phyloP scores from a whole-genome alignment of 805 yeast genomes.

The Schwanniomyces vanrijiae region DNA sequence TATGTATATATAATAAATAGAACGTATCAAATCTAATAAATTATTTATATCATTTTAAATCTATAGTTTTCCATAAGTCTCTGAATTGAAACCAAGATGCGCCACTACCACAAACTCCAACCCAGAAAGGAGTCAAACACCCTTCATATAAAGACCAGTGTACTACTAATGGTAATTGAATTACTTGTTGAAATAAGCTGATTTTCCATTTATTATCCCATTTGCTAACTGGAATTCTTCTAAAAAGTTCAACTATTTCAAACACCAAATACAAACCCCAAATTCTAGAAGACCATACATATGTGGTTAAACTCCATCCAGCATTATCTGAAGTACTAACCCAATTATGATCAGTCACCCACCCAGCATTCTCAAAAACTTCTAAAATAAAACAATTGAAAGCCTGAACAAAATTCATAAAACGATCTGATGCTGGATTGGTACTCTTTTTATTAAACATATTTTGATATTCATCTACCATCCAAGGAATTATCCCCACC shows the following conservation, averaged over 20 bases:
- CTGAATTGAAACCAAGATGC: conserved; percentile 45
- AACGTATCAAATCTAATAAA: neutral
- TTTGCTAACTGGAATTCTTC: conserved; percentile 39
- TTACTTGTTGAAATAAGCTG: conserved; percentile 32
- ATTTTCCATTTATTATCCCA: conserved; percentile 38
- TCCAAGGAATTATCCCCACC: conserved; percentile 46
- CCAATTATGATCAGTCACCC: conserved; percentile 48
- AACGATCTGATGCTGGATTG: conserved; percentile 28
- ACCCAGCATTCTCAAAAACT: conserved; percentile 43
- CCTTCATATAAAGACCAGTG: conserved; percentile 48
- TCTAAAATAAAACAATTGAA: conserved; percentile 41
- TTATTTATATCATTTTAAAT: conserved; percentile 16
- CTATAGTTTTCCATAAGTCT: conserved; percentile 35
- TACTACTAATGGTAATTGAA: conserved; percentile 42
- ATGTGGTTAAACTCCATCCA: conserved; percentile 43
- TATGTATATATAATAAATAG: neutral
- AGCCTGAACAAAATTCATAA: conserved; percentile 38
- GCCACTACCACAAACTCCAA: conserved; percentile 44
- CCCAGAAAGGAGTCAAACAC: conserved; percentile 48
- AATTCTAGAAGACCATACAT: conserved; percentile 44
- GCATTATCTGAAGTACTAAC: conserved; percentile 39
- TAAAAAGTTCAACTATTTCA: conserved; percentile 40
- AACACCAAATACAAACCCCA: conserved; percentile 43
- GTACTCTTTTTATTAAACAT: conserved; percentile 23
- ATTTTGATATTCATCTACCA: conserved; percentile 37